Evolutionary conservation across 2,329 filamentous ascomycete genomes (phyloP), one percentile per base, ranked within the genome.

Genomic region (Huntiella bhutanensis): DNA sequence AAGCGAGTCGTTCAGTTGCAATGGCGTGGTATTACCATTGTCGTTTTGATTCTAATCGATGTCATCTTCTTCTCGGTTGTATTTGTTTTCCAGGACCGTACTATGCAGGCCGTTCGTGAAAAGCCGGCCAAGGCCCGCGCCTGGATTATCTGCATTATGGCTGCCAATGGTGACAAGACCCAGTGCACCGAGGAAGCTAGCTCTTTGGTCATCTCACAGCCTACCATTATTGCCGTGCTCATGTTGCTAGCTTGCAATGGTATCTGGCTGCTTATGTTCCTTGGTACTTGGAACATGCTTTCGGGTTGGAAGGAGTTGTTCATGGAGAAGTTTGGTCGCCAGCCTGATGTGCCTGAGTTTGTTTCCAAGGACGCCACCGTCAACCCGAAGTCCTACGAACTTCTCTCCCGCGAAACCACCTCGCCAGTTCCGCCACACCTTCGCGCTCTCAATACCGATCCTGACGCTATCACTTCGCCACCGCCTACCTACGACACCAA

Each of bases 31-130:
- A 88, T 95, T 50, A 75, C 77, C 38, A 83, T 96, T 51, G 86
- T 95, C 11, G 67, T 92, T 45, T 80, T 95, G 58, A 93, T 96
- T 54, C 73, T 95, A 49, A 73, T 76, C 50, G 87, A 96, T 58
- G 85, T 96, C 51, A 77, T 95, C 55, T 94, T 94, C 69, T 95
- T 96, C 62, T 80, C 87, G 2, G 69, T 94, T 40, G 73, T 94
- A 46, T 96, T 96, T 58, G 80, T 96, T 42, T 83, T 84, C 58
- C 73, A 94, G 57, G 82, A 93, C 61, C 80, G 80, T 54, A 72
- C 81, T 16, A 71, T 82, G 10, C 64, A 73, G 45, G 70, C 72
- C 3, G 62, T 71, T 15, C 68, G 71, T 35, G 68, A 75, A 33
- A 56, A 79, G 45, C 64, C 65, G 1, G 52, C 28, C 1, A 69